phyloP scores from a whole-genome alignment of 345 rosid genomes.

The Dimocarpus longan region DNA sequence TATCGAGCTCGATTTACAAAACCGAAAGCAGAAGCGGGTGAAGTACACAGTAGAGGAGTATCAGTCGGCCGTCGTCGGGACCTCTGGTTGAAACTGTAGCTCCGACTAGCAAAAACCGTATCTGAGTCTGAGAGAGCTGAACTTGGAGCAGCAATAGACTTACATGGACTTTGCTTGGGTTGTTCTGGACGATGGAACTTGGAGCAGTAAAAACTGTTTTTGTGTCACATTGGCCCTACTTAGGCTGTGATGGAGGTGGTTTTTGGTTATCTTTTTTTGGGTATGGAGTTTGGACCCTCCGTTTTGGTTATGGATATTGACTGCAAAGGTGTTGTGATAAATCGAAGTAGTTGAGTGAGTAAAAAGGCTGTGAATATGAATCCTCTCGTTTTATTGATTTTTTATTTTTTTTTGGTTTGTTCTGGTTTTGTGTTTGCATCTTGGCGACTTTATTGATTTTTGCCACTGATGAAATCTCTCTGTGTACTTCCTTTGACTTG shows the following conservation, averaged over 20 bases:
- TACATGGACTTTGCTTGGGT: too few relatives aligned
- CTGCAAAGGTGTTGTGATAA: not conserved
- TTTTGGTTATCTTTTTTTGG: not conserved
- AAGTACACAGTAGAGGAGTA: slow-evolving; percentile 51
- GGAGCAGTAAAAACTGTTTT: slow-evolving; percentile 17
- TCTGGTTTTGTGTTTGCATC: too few relatives aligned
- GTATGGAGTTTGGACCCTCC: not conserved
- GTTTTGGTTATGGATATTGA: not conserved
- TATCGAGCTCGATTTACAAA: slow-evolving; percentile 69
- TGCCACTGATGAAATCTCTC: too few relatives aligned
- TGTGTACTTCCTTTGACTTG: too few relatives aligned
- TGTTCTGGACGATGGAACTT: slow-evolving; percentile 15
- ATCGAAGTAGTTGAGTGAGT: slow-evolving; percentile 2
- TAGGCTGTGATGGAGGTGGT: not conserved
- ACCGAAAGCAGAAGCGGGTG: slow-evolving; percentile 70
- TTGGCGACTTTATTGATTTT: too few relatives aligned
- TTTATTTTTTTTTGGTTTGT: too few relatives aligned
- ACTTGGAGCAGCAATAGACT: slow-evolving; percentile 56
- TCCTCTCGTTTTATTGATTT: not conserved
- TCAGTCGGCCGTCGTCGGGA: slow-evolving; percentile 54
- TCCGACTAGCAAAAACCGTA: slow-evolving; percentile 55
- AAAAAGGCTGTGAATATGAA: not conserved
- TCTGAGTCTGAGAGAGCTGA: slow-evolving; percentile 72
- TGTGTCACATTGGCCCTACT: not conserved
- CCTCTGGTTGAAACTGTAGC: slow-evolving; percentile 68